Evolutionary conservation across 2,329 filamentous ascomycete species (phyloP).

Genomic region (Tolypocladium paradoxum): DNA sequence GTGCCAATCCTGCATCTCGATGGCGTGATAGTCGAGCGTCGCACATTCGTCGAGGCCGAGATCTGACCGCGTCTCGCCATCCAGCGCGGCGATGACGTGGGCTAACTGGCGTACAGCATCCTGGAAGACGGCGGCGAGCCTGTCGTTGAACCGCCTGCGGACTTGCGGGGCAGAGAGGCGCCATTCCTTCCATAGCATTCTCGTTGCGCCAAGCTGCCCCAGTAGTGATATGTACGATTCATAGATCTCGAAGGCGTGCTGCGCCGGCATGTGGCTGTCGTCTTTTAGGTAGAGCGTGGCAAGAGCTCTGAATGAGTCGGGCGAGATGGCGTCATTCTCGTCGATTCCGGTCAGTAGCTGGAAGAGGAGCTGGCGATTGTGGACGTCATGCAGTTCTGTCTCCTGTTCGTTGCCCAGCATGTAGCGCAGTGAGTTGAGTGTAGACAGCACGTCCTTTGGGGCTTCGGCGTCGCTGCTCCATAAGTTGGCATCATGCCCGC

Average conservation of each 20-base stretch:
- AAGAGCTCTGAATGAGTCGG: slow-evolving; percentile 15
- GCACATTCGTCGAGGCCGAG: slow-evolving; percentile 8
- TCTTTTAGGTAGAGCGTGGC: slow-evolving; percentile 6
- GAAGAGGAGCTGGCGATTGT: slow-evolving; percentile 15
- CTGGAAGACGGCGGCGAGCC: slow-evolving; percentile 3
- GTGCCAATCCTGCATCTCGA: slow-evolving; percentile 5
- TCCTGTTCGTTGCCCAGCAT: background rate
- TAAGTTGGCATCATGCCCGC: slow-evolving; percentile 8
- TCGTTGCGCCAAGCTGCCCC: slow-evolving; percentile 18
- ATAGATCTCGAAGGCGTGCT: slow-evolving; percentile 9
- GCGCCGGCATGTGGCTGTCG: background rate
- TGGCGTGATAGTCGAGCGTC: slow-evolving; percentile 10
- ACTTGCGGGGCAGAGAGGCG: slow-evolving; percentile 4
- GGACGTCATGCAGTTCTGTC: background rate
- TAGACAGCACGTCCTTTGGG: slow-evolving; percentile 10
- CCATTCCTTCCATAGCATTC: slow-evolving; percentile 21
- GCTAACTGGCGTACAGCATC: slow-evolving; percentile 4
- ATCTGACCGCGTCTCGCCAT: slow-evolving; percentile 1
- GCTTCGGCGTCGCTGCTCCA: slow-evolving; percentile 6
- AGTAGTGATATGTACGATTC: slow-evolving; percentile 16
- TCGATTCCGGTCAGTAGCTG: slow-evolving; percentile 17
- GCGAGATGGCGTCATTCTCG: slow-evolving; percentile 8
- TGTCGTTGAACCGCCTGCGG: background rate
- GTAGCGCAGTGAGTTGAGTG: slow-evolving; percentile 9
- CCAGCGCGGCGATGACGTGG: slow-evolving; percentile 1